Percentiles rank a stretch among this genome's conserved stretches.
phyloP scores from a whole-genome alignment of 169 alveolate species.

The Toxoplasma gondii region DNA sequence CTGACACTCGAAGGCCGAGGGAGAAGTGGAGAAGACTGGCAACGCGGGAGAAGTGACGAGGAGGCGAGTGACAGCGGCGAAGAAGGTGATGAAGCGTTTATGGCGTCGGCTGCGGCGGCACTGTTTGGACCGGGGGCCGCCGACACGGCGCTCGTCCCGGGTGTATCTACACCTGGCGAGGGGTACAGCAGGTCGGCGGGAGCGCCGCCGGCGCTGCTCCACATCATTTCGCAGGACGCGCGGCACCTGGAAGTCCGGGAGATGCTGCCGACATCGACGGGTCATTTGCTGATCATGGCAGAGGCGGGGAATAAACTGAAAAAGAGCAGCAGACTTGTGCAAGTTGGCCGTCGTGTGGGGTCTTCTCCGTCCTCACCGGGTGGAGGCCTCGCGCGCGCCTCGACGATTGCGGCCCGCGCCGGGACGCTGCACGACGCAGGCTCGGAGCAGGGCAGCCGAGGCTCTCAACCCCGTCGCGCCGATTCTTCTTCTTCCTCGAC shows the following conservation, averaged over 20 bases:
- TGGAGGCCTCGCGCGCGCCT: background rate
- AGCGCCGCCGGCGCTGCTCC: conserved; percentile 24
- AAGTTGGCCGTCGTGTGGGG: background rate
- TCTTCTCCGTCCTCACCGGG: background rate
- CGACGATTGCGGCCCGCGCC: background rate
- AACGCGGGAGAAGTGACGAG: background rate
- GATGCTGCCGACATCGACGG: conserved; percentile 49
- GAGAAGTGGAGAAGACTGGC: background rate
- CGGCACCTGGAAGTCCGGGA: conserved; percentile 68
- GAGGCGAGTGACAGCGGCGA: background rate
- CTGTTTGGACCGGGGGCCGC: background rate
- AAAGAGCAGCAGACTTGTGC: background rate
- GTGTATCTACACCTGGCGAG: background rate
- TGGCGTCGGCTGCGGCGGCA: background rate
- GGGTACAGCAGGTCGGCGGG: background rate
- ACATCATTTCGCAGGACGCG: conserved; percentile 60
- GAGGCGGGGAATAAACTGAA: conserved; percentile 6
- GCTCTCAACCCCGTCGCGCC: background rate
- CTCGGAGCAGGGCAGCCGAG: background rate
- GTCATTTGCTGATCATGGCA: conserved; percentile 34
- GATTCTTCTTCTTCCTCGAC: background rate
- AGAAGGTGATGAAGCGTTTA: background rate
- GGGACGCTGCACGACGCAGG: background rate
- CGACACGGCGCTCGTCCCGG: background rate
- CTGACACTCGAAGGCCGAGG: background rate